These are phyloP conservation scores for Lactifluus echinatus DNA, from an alignment of 768 basidiomycete genomes.

Conservation along the genomic window DNA sequence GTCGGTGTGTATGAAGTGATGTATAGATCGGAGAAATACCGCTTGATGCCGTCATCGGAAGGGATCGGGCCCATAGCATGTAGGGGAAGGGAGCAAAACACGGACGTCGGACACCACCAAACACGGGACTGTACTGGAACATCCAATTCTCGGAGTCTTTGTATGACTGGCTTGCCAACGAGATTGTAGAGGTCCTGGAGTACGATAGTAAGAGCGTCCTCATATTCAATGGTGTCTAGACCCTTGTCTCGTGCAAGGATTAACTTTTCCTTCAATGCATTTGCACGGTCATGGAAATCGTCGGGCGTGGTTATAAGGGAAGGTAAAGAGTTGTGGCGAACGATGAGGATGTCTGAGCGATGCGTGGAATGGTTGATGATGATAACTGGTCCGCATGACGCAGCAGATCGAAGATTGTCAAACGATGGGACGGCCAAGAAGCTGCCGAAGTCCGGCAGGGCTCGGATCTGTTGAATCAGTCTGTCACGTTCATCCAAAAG, in stretches of 20 bases:
- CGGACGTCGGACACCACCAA: not conserved
- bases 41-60: not conserved
- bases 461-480: not conserved
- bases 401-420: not conserved
- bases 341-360: constrained; percentile 4
- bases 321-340: not conserved
- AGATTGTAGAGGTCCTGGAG: not conserved
- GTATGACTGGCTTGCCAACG: not conserved
- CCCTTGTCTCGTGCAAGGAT: not conserved
- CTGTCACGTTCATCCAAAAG: not conserved
- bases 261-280: not conserved
- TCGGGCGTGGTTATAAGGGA: not conserved
- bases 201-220: not conserved
- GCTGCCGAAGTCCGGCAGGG: not conserved
- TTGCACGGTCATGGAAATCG: not conserved
- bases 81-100: not conserved
- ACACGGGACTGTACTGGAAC: not conserved
- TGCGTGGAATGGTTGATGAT: not conserved
- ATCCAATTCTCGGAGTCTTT: not conserved
- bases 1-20: not conserved
- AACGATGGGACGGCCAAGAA: not conserved
- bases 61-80: not conserved
- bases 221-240: not conserved
- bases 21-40: not conserved
- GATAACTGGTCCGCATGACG: constrained; percentile 2